Evolutionary conservation across 2,329 filamentous ascomycete species (phyloP).

Genomic region (Exophiala aquamarina): DNA sequence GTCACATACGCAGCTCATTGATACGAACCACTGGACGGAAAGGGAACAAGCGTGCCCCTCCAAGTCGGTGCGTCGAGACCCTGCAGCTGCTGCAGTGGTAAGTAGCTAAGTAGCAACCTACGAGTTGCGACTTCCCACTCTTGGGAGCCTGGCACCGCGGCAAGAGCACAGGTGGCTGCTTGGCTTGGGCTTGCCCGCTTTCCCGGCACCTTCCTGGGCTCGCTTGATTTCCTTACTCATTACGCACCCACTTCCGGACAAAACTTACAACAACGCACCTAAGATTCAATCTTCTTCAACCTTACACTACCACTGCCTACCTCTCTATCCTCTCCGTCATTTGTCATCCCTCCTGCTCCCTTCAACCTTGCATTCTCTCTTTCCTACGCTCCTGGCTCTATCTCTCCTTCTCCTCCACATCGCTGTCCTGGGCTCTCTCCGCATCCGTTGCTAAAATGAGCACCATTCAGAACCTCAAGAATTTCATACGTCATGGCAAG

Average conservation of each 20-base stretch:
- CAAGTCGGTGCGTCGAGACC: no score
- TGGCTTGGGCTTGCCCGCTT: background rate
- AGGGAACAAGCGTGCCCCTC: no score
- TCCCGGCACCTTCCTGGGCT: background rate
- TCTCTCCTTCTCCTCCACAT: background rate
- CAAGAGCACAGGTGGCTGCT: no score
- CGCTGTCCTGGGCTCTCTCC: background rate
- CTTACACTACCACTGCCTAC: background rate
- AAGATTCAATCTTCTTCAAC: background rate
- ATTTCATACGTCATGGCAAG: slow-evolving; percentile 97
- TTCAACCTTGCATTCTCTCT: background rate
- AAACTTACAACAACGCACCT: background rate
- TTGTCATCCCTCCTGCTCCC: slow-evolving; percentile 7
- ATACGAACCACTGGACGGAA: no score
- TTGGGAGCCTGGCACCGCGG: no score
- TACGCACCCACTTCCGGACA: background rate
- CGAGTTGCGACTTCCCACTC: no score
- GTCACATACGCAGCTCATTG: no score
- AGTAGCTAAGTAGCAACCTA: no score
- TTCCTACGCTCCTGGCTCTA: background rate
- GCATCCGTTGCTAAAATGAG: slow-evolving; percentile 48
- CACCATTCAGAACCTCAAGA: slow-evolving; percentile 90
- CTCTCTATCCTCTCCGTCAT: slow-evolving; percentile 1
- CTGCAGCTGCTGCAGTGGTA: no score
- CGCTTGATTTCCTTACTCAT: background rate